Conservation (phyloP, 148 eudicot species). For the Rhododendron vialii region DNA sequence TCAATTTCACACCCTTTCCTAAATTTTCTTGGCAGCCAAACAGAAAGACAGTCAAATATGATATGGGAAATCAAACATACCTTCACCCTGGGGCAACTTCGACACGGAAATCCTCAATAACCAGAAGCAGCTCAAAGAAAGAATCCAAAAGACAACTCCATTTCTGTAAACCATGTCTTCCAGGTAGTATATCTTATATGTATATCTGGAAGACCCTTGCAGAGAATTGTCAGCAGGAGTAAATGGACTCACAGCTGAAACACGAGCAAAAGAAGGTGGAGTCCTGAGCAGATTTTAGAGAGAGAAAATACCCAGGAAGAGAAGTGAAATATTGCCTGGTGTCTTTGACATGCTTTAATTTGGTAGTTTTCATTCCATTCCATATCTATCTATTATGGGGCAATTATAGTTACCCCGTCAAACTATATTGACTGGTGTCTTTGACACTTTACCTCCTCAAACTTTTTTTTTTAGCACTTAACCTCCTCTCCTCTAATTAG, state of each 20-base stretch:
- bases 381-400: no score
- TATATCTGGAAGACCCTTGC: not conserved
- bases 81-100: conserved; percentile 32
- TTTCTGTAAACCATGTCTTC: not conserved
- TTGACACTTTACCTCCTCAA: no score
- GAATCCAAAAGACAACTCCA: not conserved
- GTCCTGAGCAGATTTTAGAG: not conserved
- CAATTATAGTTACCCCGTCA: no score
- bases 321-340: no score
- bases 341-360: not conserved
- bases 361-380: no score
- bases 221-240: not conserved
- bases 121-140: conserved; percentile 15
- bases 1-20: not conserved
- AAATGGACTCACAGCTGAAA: not conserved
- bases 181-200: not conserved
- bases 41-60: not conserved
- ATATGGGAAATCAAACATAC: conserved; percentile 9
- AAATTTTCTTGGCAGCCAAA: conserved; percentile 6
- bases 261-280: not conserved
- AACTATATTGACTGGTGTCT: no score
- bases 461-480: no score
- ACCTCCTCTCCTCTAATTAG: no score
- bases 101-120: conserved; percentile 11
- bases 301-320: not conserved